Evolutionary conservation across 2,329 filamentous ascomycete species (phyloP).

Genomic region (Arthrobotrys conoides): DNA sequence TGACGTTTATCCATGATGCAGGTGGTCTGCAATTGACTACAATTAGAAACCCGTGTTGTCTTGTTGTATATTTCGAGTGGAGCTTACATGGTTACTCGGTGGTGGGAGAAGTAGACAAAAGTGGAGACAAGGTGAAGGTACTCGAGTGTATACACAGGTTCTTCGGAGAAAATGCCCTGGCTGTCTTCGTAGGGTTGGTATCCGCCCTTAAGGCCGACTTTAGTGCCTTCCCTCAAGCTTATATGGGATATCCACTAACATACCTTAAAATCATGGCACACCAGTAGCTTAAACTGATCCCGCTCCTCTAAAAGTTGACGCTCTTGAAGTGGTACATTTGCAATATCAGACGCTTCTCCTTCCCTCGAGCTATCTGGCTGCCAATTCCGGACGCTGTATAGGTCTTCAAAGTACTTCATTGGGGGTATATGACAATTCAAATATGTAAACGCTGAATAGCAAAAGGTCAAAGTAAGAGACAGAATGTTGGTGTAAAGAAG

Average conservation of each 20-base stretch:
- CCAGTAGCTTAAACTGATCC: slow-evolving; percentile 60
- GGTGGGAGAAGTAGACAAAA: slow-evolving; percentile 71
- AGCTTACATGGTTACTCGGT: slow-evolving; percentile 67
- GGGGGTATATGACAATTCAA: slow-evolving; percentile 39
- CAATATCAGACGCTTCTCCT: slow-evolving; percentile 50
- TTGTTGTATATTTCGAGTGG: slow-evolving; percentile 37
- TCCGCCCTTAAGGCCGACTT: slow-evolving; percentile 65
- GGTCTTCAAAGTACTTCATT: slow-evolving; percentile 58
- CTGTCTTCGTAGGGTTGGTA: slow-evolving; percentile 69
- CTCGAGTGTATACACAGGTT: slow-evolving; percentile 67
- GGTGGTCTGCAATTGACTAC: slow-evolving; percentile 65
- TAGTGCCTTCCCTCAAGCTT: neutral
- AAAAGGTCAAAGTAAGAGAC: slow-evolving; percentile 7
- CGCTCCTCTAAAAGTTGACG: slow-evolving; percentile 37
- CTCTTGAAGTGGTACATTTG: slow-evolving; percentile 57
- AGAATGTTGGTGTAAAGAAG: slow-evolving; percentile 13
- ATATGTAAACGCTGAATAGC: slow-evolving; percentile 33
- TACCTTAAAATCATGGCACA: slow-evolving; percentile 64
- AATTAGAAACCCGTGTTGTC: slow-evolving; percentile 40
- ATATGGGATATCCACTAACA: neutral
- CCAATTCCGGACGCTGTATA: slow-evolving; percentile 48
- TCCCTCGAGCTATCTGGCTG: slow-evolving; percentile 47
- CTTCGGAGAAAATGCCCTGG: slow-evolving; percentile 64
- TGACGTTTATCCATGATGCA: slow-evolving; percentile 68
- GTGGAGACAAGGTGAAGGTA: slow-evolving; percentile 68